phyloP scores from a whole-genome alignment of 345 rosid species.

The Lumnitzera littorea region DNA sequence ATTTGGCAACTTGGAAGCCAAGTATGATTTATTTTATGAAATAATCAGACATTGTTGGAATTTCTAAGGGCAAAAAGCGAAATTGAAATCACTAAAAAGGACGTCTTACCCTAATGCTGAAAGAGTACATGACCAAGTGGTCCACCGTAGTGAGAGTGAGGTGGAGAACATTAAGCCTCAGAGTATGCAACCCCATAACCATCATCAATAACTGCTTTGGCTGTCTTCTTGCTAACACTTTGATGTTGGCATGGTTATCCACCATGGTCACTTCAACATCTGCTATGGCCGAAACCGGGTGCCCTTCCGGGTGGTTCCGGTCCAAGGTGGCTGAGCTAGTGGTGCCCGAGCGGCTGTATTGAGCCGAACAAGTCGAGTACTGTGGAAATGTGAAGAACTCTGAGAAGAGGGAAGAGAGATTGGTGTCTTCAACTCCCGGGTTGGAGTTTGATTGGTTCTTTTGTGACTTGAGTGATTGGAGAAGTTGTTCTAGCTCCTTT shows the following conservation, averaged over 20 bases:
- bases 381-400: slow-evolving; percentile 53
- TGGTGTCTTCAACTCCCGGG: no score
- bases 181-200: slow-evolving; percentile 35
- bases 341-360: not conserved
- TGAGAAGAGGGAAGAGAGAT: slow-evolving; percentile 27
- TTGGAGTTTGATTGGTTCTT: not conserved
- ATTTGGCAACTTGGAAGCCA: no score
- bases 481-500: slow-evolving; percentile 56
- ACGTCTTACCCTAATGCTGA: slow-evolving; percentile 43
- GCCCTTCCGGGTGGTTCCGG: not conserved
- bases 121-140: slow-evolving; percentile 41
- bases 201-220: slow-evolving; percentile 50
- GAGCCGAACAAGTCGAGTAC: slow-evolving; percentile 21
- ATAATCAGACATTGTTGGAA: no score
- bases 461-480: slow-evolving; percentile 42
- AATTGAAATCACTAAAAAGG: not conserved
- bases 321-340: not conserved
- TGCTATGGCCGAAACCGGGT: slow-evolving; percentile 17
- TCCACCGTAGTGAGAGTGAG: slow-evolving; percentile 43
- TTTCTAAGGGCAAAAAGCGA: no score
- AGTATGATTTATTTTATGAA: no score
- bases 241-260: slow-evolving; percentile 53
- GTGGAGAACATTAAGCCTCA: slow-evolving; percentile 42
- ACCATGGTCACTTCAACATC: slow-evolving; percentile 63
- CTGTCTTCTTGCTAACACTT: slow-evolving; percentile 31